Evolutionary conservation across 768 basidiomycete species (phyloP), one percentile per base, ranked within the genome.

Genomic region (Rhizopogon roseolus): DNA sequence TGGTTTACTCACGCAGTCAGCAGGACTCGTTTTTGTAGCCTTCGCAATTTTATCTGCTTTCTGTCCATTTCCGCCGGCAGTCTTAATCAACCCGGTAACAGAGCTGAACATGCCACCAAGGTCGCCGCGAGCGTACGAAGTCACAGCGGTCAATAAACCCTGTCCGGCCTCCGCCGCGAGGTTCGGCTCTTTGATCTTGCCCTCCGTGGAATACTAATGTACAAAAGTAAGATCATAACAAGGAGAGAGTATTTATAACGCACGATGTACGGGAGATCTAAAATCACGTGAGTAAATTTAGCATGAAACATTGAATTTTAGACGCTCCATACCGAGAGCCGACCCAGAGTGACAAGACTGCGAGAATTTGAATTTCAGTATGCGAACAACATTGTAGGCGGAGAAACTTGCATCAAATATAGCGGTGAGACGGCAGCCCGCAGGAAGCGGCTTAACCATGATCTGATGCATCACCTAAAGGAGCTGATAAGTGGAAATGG

Each of bases 111-210:
- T 80, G 14, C 93, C 90, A 13, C 86, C 76, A 64, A 92, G 80
- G 65, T 98, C 94, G 34, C 88, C 88, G 10, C 77, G 78, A 22
- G 88, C 75, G 65, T 93, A 96, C 9, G 89, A 85, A 28, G 78
- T 72, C 2, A 90, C 81, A 1, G 92, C 90, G 22, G 81, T 80
- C n/a, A 96, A 67, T 4, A 97, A 73, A 7, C 91, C 92, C 64
- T 90, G 83, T 0, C 93, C 94, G 4, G 95, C 94, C 64, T 91
- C 93, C 8, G 85, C 80, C 10, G 85, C 84, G 14, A 93, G 72
- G 64, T 97, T 95, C 34, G 95, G 93, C 66, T 97, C 93, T 69
- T 98, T 97, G 66, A 98, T 73, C 65, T 91, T 93, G 46, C 94
- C 94, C 72, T 98, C 93, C 6, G 93, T 96, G 19, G 93, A 93